Conservation (phyloP, 140 eudicot genomes). For the Ambrosia hybrid region DNA sequence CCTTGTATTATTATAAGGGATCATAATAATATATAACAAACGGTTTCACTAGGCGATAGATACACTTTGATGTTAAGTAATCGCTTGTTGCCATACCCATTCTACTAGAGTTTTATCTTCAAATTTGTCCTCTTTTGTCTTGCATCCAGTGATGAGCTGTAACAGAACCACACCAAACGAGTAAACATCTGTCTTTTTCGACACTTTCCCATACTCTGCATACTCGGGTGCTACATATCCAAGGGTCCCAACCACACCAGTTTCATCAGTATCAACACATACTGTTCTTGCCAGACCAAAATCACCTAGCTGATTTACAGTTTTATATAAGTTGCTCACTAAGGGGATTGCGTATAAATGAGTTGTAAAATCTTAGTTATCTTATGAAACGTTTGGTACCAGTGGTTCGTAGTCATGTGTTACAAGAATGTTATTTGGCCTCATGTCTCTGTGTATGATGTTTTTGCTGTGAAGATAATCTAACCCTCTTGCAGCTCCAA, state of each 20-base stretch:
- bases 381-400: slow-evolving; percentile 34
- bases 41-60: too few relatives aligned
- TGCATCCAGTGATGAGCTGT: slow-evolving; percentile 66
- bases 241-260: slow-evolving; percentile 70
- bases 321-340: not conserved
- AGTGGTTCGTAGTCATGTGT: slow-evolving; percentile 67
- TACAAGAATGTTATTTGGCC: slow-evolving; percentile 74
- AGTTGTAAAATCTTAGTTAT: not conserved
- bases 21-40: not conserved
- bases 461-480: slow-evolving; percentile 53
- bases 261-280: slow-evolving; percentile 42
- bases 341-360: not conserved
- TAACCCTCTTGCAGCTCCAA: slow-evolving; percentile 79
- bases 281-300: slow-evolving; percentile 68
- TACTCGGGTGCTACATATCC: slow-evolving; percentile 86
- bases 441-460: slow-evolving; percentile 75
- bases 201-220: slow-evolving; percentile 64
- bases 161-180: slow-evolving; percentile 71
- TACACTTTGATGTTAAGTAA: not conserved
- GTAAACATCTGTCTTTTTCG: slow-evolving; percentile 70
- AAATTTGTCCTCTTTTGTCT: slow-evolving; percentile 44
- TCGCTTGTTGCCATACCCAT: slow-evolving; percentile 52
- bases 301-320: slow-evolving; percentile 62
- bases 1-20: too few relatives aligned
- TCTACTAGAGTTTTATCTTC: slow-evolving; percentile 61